Conservation (phyloP, 371 early-diverging fungal genomes). For the Phascolomyces articulosus region DNA sequence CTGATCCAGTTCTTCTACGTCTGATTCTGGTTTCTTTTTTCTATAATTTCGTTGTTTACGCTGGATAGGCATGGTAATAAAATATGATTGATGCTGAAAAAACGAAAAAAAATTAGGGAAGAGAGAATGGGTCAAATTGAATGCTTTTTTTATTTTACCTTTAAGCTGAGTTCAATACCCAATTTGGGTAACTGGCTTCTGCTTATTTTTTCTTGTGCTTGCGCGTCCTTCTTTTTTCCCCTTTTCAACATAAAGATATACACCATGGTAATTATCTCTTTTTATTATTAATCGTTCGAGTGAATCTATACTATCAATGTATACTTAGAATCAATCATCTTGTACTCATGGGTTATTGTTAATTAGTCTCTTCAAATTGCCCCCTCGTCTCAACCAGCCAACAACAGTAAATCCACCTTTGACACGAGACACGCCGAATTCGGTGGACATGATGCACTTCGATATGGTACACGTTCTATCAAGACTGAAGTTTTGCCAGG, state of each 20-base stretch:
- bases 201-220: background rate
- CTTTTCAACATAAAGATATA: background rate
- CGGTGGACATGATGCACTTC: slow-evolving; percentile 86
- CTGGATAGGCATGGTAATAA: slow-evolving; percentile 23
- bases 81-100: background rate
- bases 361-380: slow-evolving; percentile 45
- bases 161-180: background rate
- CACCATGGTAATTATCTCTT: background rate
- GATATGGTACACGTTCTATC: slow-evolving; percentile 80
- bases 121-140: no score
- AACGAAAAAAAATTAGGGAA: background rate
- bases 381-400: slow-evolving; percentile 45
- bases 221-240: background rate
- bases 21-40: slow-evolving; percentile 42
- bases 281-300: no score
- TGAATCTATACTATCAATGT: no score
- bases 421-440: slow-evolving; percentile 66
- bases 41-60: slow-evolving; percentile 39
- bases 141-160: no score
- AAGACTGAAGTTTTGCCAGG: slow-evolving; percentile 66
- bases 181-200: background rate
- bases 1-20: slow-evolving; percentile 29
- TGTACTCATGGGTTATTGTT: no score
- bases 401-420: slow-evolving; percentile 46
- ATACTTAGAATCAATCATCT: background rate